Evolutionary conservation across 139 green algal species (phyloP).

Genomic region (Tetraselmis chui): DNA sequence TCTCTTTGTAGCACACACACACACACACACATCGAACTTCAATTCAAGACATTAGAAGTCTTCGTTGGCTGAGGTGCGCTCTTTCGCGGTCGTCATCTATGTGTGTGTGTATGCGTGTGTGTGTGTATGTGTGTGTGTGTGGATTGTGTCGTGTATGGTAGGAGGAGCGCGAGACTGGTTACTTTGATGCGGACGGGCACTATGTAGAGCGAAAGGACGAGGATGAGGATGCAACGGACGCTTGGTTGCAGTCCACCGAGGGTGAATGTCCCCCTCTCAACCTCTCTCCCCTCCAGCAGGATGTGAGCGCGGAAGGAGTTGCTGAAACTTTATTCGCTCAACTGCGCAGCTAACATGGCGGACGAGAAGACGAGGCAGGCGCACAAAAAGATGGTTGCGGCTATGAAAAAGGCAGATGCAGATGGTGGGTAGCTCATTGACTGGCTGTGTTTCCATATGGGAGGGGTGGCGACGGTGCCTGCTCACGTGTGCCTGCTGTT

Average conservation of each 20-base stretch:
- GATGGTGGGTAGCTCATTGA: no score
- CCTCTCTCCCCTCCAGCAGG: neutral
- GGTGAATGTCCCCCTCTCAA: no score
- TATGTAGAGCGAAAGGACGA: conserved; percentile 57
- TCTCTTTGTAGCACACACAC: no score
- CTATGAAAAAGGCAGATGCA: neutral
- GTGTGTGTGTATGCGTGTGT: no score
- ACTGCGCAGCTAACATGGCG: neutral
- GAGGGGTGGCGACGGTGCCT: conserved; percentile 9
- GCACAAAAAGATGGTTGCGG: neutral
- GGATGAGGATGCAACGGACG: conserved; percentile 36
- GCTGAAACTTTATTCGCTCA: neutral
- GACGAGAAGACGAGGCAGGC: neutral
- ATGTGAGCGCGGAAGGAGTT: neutral
- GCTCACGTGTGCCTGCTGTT: conserved; percentile 12
- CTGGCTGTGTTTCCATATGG: no score
- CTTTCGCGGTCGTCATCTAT: no score
- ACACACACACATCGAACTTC: no score
- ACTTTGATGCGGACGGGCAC: conserved; percentile 68
- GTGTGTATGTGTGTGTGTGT: no score
- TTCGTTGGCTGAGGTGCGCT: no score
- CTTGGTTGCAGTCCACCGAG: conserved; percentile 46
- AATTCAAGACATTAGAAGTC: no score
- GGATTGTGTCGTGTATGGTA: no score
- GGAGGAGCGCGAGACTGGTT: conserved; percentile 54